Percentiles rank a stretch among this genome's conserved stretches.
Evolutionary conservation across 805 yeast species (phyloP).

Genomic region (Kuraishia ogatae): DNA sequence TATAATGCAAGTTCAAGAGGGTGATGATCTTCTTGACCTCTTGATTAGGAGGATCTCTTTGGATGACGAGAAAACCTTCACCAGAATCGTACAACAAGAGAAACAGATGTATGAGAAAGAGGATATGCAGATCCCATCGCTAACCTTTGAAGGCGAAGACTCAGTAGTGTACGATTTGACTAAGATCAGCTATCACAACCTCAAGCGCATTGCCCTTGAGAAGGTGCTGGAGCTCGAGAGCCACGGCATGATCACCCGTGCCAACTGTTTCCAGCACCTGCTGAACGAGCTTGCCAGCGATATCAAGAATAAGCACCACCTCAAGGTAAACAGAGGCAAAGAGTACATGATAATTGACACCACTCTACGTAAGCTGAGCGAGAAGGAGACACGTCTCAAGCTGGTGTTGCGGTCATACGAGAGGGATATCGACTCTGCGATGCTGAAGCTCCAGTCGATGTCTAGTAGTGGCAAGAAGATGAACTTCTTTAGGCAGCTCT

Average conservation of each 20-base stretch:
- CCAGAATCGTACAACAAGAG: slow-evolving; percentile 31
- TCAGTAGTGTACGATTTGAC: slow-evolving; percentile 22
- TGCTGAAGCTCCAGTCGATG: slow-evolving; percentile 32
- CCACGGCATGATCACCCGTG: slow-evolving; percentile 53
- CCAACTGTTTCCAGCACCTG: slow-evolving; percentile 67
- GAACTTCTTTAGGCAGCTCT: slow-evolving; percentile 41
- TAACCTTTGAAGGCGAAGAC: neutral
- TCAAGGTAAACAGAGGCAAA: slow-evolving; percentile 29
- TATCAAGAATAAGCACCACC: slow-evolving; percentile 41
- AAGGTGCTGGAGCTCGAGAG: slow-evolving; percentile 68
- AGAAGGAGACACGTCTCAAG: slow-evolving; percentile 35
- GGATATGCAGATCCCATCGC: slow-evolving; percentile 17
- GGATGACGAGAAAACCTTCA: slow-evolving; percentile 60
- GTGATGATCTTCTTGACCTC: slow-evolving; percentile 57
- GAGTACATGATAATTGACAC: slow-evolving; percentile 32
- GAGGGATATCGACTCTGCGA: slow-evolving; percentile 33
- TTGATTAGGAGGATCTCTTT: slow-evolving; percentile 58
- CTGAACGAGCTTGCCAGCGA: slow-evolving; percentile 81
- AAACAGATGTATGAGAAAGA: slow-evolving; percentile 25
- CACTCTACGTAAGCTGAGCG: slow-evolving; percentile 33
- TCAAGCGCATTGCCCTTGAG: slow-evolving; percentile 71
- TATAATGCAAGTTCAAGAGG: slow-evolving; percentile 75
- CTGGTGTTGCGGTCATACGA: slow-evolving; percentile 38
- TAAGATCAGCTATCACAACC: slow-evolving; percentile 51
- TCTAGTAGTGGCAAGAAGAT: slow-evolving; percentile 21